Conservation (phyloP, 305 asterid genomes). For the Andrographis paniculata region DNA sequence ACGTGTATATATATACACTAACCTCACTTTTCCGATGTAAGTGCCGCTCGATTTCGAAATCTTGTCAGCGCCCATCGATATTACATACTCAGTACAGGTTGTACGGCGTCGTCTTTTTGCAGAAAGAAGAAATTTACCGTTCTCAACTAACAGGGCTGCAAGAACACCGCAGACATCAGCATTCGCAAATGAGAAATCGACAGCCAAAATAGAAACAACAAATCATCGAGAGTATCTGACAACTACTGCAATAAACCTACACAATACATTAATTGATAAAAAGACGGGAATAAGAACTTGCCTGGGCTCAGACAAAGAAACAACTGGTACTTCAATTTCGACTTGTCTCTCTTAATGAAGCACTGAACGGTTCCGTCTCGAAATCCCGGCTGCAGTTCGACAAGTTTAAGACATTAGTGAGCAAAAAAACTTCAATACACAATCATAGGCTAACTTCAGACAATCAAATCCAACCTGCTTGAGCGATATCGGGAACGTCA, state of each 20-base stretch:
- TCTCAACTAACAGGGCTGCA: slow-evolving; percentile 75
- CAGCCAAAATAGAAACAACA: not conserved
- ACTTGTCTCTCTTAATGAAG: slow-evolving; percentile 78
- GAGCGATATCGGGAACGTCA: slow-evolving; percentile 82
- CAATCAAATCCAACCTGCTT: slow-evolving; percentile 46
- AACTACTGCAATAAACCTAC: no score
- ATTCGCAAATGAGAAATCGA: not conserved
- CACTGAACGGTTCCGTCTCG: slow-evolving; percentile 87
- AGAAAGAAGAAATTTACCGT: slow-evolving; percentile 86
- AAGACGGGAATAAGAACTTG: slow-evolving; percentile 14
- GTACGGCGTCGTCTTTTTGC: slow-evolving; percentile 67
- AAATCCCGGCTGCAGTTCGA: slow-evolving; percentile 59
- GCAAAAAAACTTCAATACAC: no score
- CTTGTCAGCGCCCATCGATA: slow-evolving; percentile 70
- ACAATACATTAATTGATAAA: no score
- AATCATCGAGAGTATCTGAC: no score
- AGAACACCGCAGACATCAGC: slow-evolving; percentile 2
- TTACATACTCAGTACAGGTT: slow-evolving; percentile 77
- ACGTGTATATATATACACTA: not conserved
- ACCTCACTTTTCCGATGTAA: slow-evolving; percentile 86
- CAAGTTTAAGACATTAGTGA: slow-evolving; percentile 15
- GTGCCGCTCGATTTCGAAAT: slow-evolving; percentile 65
- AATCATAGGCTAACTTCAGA: not conserved
- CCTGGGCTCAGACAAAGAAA: slow-evolving; percentile 87
- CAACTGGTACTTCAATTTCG: slow-evolving; percentile 70